Evolutionary conservation across 768 basidiomycete species (phyloP), one percentile per base, ranked within the genome.

Genomic region (Collybiopsis confluens): DNA sequence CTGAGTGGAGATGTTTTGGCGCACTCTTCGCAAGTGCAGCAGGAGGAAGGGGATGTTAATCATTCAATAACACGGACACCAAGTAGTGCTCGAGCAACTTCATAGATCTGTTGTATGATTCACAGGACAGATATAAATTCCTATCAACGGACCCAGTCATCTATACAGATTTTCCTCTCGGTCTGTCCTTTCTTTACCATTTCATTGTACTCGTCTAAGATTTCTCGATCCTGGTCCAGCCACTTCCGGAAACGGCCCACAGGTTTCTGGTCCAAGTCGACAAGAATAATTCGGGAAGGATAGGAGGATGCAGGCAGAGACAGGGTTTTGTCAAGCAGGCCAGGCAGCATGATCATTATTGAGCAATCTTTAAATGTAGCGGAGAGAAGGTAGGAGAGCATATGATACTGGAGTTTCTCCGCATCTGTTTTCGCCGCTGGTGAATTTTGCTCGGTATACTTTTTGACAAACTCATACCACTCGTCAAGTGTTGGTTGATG

Each of bases 321-420:
- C 41, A 73, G 53, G 56, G 65, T 15, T 6, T 30, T 64, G 55
- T 70, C 65, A 21, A 75, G 60, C 55, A 70, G 68, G 51, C 55
- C 36, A 45, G 33, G 33, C 15, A 53, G 41, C 33, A 26, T 40
- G 23, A 53, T 42, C 56, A 79, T 67, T 44, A 73, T 62, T 21
- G 95, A 97, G 70, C 96, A 99, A 67, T 99, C 96, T 67, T 99
- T 99, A 78, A 99, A 93, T 5, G 90, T 90, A 23, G 92, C 92
- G 4, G 92, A 92, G 48, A 98, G 84, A 20, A 93, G 72, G 66
- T 91, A 91, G 7, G 90, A 86, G 44, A 90, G 70, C 38, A 85
- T 64, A 58, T 87, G 81, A 59, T 88, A 80, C 37, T 81, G 78
- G 45, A 90, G 68, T 55, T 82, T 64, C 21, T 70, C 65, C 21